These are phyloP conservation scores for Ophiocordyceps sinensis DNA, from an alignment of 2,329 filamentous ascomycete species.

Conservation along the genomic window DNA sequence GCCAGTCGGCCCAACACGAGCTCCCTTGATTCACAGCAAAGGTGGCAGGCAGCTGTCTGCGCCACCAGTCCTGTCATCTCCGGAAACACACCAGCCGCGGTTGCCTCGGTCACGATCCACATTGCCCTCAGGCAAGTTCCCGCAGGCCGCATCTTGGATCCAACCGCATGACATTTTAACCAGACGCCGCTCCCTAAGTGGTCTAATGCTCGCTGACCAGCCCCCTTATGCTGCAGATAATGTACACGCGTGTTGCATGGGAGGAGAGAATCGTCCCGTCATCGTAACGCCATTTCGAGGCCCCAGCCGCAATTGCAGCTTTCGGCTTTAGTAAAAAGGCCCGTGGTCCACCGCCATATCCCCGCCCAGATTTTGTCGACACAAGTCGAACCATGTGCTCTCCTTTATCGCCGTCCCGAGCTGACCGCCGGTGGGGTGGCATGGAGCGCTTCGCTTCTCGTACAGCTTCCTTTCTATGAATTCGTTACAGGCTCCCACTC, in stretches of 20 bases:
- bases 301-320: background rate
- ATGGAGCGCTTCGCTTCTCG: background rate
- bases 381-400: background rate
- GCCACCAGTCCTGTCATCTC: background rate
- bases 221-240: slow-evolving; percentile 22
- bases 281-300: slow-evolving; percentile 1
- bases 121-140: background rate
- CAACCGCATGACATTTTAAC: slow-evolving; percentile 13
- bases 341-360: background rate
- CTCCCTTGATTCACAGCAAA: too few relatives aligned
- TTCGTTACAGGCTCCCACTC: slow-evolving; percentile 14
- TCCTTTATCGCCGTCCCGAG: background rate
- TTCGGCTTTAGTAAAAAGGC: background rate
- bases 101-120: background rate
- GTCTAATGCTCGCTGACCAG: slow-evolving; percentile 31
- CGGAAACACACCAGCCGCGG: background rate
- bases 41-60: background rate
- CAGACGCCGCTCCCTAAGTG: slow-evolving; percentile 20
- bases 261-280: slow-evolving; percentile 34
- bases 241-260: slow-evolving; percentile 32
- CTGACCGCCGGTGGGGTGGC: background rate
- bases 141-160: background rate
- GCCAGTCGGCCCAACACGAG: too few relatives aligned
- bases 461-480: background rate
- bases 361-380: too few relatives aligned